Base-by-base conservation (phyloP, 192 early-diverging fungal species). In the Backusella liffmaniae region DNA sequence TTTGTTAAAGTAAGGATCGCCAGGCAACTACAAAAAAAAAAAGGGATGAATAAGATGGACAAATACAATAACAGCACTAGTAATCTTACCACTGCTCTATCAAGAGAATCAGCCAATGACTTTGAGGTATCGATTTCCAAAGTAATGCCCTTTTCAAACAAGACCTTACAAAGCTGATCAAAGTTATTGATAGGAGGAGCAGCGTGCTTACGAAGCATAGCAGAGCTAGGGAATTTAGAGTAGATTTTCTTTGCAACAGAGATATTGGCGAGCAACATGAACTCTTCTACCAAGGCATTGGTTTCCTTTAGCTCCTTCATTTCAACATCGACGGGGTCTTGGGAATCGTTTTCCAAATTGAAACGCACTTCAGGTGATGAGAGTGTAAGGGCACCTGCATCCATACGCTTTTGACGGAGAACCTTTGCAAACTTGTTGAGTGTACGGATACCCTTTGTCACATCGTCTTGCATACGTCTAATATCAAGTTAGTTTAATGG, bases 261-360 rank as follows among this genome's bases (percentile, higher is more conserved):
- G 83, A 96, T 97, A 80, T 99, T 99, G 70, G 98, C 98, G 62
- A 97, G 80, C 77, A 97, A 88, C 96, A 97, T 99, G 89, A 97
- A 98, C 85, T 99, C 98, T 82, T 99, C 98, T 65, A 99, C 96
- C 79, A 99, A 82, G 12, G 92, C 91, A 86, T 99, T 99, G 49
- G 91, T 93, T 53, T 97, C 98, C 77, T 91, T 91, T 49, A 95
- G 75, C 66, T 92, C 87, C 79, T 95, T 94, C 80, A 94, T 89
- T 66, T 94, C 93, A n/a, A 97, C 93, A 80, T 97, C 95, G 5
- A 96, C 91, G 2, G 98, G 97, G 81, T 97, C 95, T 77, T 94
- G 91, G 0, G 95, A 92, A 71, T 94, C 90, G 56, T 88, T 86
- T 77, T 99, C 97, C 67, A 99, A 86, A 59, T 92, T 91, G 86